Evolutionary conservation across 768 basidiomycete genomes (phyloP).

Genomic region (Neoboletus subvelutipes): DNA sequence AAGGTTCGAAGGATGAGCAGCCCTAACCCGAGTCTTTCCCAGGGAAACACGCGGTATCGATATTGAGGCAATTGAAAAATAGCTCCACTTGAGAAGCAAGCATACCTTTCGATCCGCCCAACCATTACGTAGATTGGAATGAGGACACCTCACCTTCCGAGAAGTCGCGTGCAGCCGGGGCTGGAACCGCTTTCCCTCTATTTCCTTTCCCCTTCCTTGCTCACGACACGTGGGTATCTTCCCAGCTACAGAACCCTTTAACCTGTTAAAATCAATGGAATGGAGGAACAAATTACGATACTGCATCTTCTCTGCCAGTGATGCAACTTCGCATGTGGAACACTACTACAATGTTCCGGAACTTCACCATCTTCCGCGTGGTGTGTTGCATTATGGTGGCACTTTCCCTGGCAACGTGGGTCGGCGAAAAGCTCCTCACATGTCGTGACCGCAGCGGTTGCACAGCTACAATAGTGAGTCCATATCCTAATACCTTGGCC

Average conservation of each 20-base stretch:
- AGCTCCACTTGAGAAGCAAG: background rate
- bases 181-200: background rate
- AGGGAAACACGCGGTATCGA: background rate
- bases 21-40: background rate
- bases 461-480: background rate
- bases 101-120: background rate
- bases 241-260: background rate
- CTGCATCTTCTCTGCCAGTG: background rate
- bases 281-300: background rate
- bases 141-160: background rate
- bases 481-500: background rate
- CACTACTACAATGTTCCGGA: background rate
- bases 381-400: background rate
- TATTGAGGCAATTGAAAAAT: background rate
- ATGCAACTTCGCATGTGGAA: background rate
- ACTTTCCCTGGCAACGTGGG: background rate
- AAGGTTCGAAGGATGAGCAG: background rate
- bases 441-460: background rate
- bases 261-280: background rate
- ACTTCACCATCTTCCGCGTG: background rate
- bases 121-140: background rate
- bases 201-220: background rate
- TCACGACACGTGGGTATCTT: background rate
- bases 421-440: background rate
- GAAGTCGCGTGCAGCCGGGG: background rate